phyloP scores from a whole-genome alignment of 202 grass and related monocot species.

The Carex arenaria region DNA sequence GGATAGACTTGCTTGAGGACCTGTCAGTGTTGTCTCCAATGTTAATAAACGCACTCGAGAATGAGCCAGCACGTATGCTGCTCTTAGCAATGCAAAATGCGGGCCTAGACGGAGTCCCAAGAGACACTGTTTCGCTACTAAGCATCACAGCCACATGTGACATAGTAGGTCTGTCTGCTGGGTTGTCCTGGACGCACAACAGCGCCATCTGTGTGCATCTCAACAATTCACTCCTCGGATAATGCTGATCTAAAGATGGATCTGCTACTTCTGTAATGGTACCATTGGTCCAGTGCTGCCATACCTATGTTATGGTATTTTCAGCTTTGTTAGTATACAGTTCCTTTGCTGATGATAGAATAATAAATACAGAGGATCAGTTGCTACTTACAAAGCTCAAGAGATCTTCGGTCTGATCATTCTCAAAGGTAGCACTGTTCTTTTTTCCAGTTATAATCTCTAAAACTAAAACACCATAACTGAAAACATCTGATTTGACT shows the following conservation, averaged over 20 bases:
- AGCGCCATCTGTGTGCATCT: conserved; percentile 45
- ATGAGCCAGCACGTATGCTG: not conserved
- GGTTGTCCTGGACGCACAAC: conserved; percentile 49
- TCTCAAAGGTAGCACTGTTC: conserved; percentile 23
- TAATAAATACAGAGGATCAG: not conserved
- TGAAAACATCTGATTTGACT: conserved; percentile 49
- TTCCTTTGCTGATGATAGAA: not conserved
- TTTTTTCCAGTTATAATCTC: conserved; percentile 49
- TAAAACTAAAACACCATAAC: conserved; percentile 48
- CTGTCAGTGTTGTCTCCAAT: not conserved
- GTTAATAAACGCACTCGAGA: not conserved
- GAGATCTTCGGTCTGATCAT: conserved; percentile 12
- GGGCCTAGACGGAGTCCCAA: conserved; percentile 32
- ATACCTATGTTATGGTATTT: conserved; percentile 28
- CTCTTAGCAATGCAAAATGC: conserved; percentile 21
- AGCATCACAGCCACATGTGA: conserved; percentile 53
- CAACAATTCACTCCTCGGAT: conserved; percentile 13
- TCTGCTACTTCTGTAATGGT: conserved; percentile 24
- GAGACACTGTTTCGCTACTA: conserved; percentile 26
- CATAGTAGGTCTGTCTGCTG: conserved; percentile 37
- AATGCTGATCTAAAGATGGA: conserved; percentile 4
- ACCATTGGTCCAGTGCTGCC: conserved; percentile 43
- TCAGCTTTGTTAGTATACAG: not conserved
- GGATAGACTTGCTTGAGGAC: not conserved
- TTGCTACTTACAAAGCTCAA: conserved; percentile 36